phyloP scores from a whole-genome alignment of 2,329 filamentous ascomycete species.

The Stromatinia cepivora region DNA sequence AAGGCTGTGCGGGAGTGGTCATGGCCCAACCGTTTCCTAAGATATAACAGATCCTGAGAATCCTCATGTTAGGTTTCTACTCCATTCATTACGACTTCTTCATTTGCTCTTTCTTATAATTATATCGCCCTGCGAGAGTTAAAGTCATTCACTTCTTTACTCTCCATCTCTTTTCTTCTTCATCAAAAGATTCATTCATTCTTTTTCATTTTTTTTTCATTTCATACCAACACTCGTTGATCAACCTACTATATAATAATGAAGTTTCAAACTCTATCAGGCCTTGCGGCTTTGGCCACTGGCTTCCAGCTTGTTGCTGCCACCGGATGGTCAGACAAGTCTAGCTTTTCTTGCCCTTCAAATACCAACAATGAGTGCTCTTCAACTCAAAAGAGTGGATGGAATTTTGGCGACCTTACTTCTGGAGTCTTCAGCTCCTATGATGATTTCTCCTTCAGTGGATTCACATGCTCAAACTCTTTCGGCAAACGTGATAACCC shows the following conservation, averaged over 20 bases:
- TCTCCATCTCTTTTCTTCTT: conserved; percentile 42
- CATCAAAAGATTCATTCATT: conserved; percentile 37
- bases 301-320: conserved; percentile 49
- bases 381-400: conserved; percentile 66
- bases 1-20: conserved; percentile 23
- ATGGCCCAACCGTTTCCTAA: conserved; percentile 21
- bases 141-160: conserved; percentile 50
- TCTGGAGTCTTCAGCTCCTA: conserved; percentile 64
- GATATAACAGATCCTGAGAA: conserved; percentile 27
- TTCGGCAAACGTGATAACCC: conserved; percentile 58
- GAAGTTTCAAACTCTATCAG: conserved; percentile 43
- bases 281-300: conserved; percentile 33
- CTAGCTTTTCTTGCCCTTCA: conserved; percentile 63
- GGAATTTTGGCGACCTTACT: conserved; percentile 66
- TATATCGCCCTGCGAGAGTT: conserved; percentile 36
- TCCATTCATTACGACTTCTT: conserved; percentile 18
- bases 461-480: conserved; percentile 67
- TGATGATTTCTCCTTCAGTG: conserved; percentile 71
- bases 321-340: conserved; percentile 51
- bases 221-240: conserved; percentile 32
- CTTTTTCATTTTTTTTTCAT: conserved; percentile 33
- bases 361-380: conserved; percentile 79
- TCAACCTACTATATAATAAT: conserved; percentile 40
- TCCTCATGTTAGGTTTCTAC: conserved; percentile 14
- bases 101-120: conserved; percentile 23